Evolutionary conservation across 2,329 filamentous ascomycete species (phyloP).

Genomic region (Fonsecaea multimorphosa): DNA sequence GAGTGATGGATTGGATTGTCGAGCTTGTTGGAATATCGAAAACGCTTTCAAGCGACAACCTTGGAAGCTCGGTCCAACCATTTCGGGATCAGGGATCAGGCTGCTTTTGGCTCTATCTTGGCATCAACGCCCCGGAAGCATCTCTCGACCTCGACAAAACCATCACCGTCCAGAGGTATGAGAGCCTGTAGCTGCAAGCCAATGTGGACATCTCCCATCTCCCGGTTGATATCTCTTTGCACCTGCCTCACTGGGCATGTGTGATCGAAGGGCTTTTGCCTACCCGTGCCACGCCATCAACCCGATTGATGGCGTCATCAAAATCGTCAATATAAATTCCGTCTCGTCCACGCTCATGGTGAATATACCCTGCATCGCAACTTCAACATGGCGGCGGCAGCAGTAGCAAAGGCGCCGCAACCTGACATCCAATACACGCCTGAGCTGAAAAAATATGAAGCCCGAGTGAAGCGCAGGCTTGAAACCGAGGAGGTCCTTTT

Average conservation of each 20-base stretch:
- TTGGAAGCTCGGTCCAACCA: background rate
- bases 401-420: slow-evolving; percentile 31
- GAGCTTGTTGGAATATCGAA: background rate
- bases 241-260: background rate
- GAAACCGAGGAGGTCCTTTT: slow-evolving; percentile 36
- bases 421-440: slow-evolving; percentile 45
- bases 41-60: too few species aligned
- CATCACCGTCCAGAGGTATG: background rate
- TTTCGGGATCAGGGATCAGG: background rate
- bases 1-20: background rate
- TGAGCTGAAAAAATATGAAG: slow-evolving; percentile 41
- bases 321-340: background rate
- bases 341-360: background rate
- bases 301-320: slow-evolving; percentile 8
- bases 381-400: slow-evolving; percentile 4
- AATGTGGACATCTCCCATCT: background rate
- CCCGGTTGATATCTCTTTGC: background rate
- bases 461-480: slow-evolving; percentile 37
- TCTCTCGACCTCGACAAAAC: background rate
- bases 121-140: background rate
- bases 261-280: background rate
- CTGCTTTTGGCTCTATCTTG: background rate
- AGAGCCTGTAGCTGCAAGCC: too few species aligned
- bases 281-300: background rate
- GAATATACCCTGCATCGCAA: background rate